These are phyloP conservation scores for Plasmodium billcollinsi DNA, from an alignment of 169 alveolate species.

Conservation along the genomic window DNA sequence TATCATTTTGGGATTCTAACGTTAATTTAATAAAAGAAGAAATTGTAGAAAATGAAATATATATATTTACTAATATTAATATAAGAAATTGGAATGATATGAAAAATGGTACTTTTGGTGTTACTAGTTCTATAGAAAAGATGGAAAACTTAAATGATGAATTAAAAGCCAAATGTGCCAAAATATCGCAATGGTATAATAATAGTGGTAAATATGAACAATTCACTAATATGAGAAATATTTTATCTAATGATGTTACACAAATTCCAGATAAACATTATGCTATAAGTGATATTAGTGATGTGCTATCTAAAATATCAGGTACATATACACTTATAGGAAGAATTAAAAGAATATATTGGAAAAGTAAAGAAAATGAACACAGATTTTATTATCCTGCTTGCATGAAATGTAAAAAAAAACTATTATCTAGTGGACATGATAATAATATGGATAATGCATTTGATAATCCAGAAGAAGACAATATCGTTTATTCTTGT, in stretches of 20 bases:
- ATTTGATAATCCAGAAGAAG: constrained; percentile 50
- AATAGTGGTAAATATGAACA: constrained; percentile 78
- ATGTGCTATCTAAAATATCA: constrained; percentile 62
- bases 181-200: constrained; percentile 81
- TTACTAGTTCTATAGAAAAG: constrained; percentile 76
- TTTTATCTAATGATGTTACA: constrained; percentile 60
- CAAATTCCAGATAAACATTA: constrained; percentile 78
- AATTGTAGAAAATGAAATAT: constrained; percentile 73
- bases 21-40: constrained; percentile 53
- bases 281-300: constrained; percentile 72
- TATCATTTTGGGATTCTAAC: constrained; percentile 81
- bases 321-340: constrained; percentile 80
- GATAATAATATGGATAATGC: constrained; percentile 25
- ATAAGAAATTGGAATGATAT: constrained; percentile 86
- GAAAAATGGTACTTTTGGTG: constrained; percentile 79
- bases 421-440: constrained; percentile 73
- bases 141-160: constrained; percentile 78
- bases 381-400: constrained; percentile 82
- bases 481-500: constrained; percentile 78
- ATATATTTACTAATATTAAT: constrained; percentile 76
- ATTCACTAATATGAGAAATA: constrained; percentile 78
- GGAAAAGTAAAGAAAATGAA: constrained; percentile 85
- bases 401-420: constrained; percentile 83
- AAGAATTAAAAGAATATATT: constrained; percentile 80
- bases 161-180: constrained; percentile 72